A percentile compares a stretch with the other conserved stretches of the same genome.
Evolutionary conservation across 1,139 yeast species (phyloP).

Genomic region (Yamadazyma sp.): DNA sequence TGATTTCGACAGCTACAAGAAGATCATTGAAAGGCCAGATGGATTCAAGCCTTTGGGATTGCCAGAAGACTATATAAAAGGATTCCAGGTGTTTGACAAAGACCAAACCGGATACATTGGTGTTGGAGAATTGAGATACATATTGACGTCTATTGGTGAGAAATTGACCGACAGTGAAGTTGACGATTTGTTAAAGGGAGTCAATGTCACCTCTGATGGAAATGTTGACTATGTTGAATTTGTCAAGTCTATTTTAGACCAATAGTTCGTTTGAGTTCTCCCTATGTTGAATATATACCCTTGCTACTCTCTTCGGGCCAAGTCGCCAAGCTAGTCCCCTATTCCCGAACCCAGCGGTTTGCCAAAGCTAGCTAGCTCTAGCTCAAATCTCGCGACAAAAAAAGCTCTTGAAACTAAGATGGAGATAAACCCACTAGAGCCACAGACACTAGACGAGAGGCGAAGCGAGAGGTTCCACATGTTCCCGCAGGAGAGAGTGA

Average conservation of each 20-base stretch:
- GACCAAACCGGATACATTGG: constrained; percentile 94
- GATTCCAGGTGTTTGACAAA: constrained; percentile 97
- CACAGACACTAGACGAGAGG: constrained; percentile 2
- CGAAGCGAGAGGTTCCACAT: constrained; percentile 42
- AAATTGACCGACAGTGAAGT: constrained; percentile 88
- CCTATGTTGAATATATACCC: no score
- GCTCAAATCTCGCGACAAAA: no score
- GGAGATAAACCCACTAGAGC: no score
- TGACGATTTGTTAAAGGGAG: constrained; percentile 93
- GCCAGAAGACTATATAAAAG: constrained; percentile 94
- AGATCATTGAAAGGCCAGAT: constrained; percentile 80
- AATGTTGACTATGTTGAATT: constrained; percentile 94
- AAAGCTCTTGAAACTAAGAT: neutral
- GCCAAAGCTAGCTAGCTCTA: no score
- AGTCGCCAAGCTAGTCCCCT: no score
- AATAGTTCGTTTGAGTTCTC: no score
- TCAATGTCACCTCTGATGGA: constrained; percentile 89
- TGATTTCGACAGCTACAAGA: constrained; percentile 76
- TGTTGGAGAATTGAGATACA: constrained; percentile 93
- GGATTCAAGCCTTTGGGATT: constrained; percentile 91
- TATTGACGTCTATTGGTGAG: constrained; percentile 91
- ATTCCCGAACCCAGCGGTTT: no score
- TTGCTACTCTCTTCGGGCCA: neutral
- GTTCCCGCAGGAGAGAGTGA: constrained; percentile 35
- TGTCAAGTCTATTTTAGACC: constrained; percentile 90